Base-by-base conservation (phyloP, 2,329 filamentous ascomycete species). In the Xylariaceae sp. region DNA sequence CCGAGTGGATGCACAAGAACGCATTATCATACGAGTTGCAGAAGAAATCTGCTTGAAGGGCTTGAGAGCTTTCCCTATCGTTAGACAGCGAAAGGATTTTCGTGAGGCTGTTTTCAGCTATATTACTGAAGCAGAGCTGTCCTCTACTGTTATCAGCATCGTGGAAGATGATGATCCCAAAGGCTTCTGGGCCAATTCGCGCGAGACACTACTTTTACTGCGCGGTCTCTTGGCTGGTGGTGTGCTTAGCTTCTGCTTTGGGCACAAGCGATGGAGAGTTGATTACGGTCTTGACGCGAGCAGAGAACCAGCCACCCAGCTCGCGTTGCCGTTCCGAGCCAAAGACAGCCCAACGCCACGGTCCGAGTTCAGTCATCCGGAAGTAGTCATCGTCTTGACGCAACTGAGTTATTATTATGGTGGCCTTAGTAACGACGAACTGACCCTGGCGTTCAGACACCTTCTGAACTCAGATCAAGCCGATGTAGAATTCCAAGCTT, bases 351-450 rank as follows among this genome's bases (percentile, higher is more conserved):
- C 85, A 0, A 75, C 81, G 0, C 69, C 76, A 0, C 75, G 82
- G 3, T 80, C 85, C 0, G 85, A 88, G 59, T 88, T 87, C 65
- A 85, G 84, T 11, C 84, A 88, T 33, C 83, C 84, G 0, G 86
- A 88, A 37, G 78, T 83, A 0, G 76, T 82, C 0, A 82, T 88
- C 12, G 53, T 79, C 0, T 69, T 88, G 0, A 88, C 86, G 0
- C 83, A 73, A 1, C 69, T 87, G 0, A 78, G 74, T 1, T 85
- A 82, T 66, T 89, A 85, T 59, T 83, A 84, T 46, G 73, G 74
- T 0, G 87, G 87, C 0, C 75, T 90, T 0, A 58, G 53, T 0
- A 68, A 86, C 12, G 66, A 79, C 0, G 76, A 87, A 1, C 65
- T 90, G 0, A 76, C 78, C 7, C 58, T 71, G 1, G 71, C 74